Base-by-base conservation (phyloP, 306 rosid species). In the Cicer chorassanicum region DNA sequence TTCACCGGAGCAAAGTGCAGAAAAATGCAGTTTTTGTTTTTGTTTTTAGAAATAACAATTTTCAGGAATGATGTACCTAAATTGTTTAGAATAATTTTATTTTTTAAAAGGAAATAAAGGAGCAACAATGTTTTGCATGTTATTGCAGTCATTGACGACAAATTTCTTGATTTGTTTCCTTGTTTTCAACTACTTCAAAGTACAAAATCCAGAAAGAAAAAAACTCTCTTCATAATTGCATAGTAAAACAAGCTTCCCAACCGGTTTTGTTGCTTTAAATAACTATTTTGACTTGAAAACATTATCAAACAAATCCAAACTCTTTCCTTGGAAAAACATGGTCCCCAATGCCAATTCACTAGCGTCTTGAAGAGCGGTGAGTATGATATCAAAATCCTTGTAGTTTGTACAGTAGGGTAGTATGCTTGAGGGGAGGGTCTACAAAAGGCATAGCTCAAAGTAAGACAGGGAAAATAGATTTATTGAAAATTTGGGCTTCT, bases 161-260 rank as follows among this genome's bases (percentile, higher is more conserved):
- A 12, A 55, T 65, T 65, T 6, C 73, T 21, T 42, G 44, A 53
- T 42, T 55, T 53, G 67, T 65, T 65, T 66, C 42, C 11, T 38
- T 68, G 53, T 68, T 59, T 59, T 45, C 18, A 59, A 6, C 41
- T 18, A 54, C 53, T 54, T 53, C 36, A 29, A 54, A 24, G 8
- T 43, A 43, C 40, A 36, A 57, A 59, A 46, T 46, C 70, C 29
- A 46, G 54, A 46, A 60, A 59, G 51, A 12, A 59, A 9, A 68
- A 19, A 66, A 48, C 46, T 48, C 12, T 60, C 43, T 61, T 49
- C 12, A 39, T 78, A 60, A 59, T 78, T 21, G 34, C 24, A 39
- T 14, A 51, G 15, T 69, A 36, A 69, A 60, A 14, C 36, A 78
- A 49, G 60, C 80, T 68, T 14, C 21, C 14, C 61, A 70, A 9